phyloP scores from a whole-genome alignment of 2,329 filamentous ascomycete species.

The Biscogniauxia mediterranea region DNA sequence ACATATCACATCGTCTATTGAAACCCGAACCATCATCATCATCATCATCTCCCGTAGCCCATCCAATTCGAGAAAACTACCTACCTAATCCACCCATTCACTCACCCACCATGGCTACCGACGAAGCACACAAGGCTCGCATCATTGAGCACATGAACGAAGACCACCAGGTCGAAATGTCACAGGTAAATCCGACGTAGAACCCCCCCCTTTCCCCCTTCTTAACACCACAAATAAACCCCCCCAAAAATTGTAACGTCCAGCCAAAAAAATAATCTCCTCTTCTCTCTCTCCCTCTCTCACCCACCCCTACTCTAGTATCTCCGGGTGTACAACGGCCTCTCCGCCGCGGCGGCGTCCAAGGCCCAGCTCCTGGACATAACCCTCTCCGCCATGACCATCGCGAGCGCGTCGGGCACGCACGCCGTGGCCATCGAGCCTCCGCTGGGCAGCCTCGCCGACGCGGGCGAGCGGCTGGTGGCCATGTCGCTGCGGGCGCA shows the following conservation, averaged over 20 bases:
- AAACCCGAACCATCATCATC: no score
- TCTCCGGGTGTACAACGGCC: conserved; percentile 66
- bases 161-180: conserved; percentile 60
- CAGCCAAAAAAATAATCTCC: no score
- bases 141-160: conserved; percentile 85
- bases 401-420: conserved; percentile 49
- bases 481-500: conserved; percentile 64
- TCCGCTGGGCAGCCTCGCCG: conserved; percentile 64
- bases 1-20: no score
- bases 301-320: conserved; percentile 67
- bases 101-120: conserved; percentile 24
- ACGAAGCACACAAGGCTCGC: conserved; percentile 52
- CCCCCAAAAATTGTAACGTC: no score
- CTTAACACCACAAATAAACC: no score
- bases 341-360: conserved; percentile 55
- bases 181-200: no score
- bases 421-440: conserved; percentile 65
- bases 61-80: no score
- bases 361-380: conserved; percentile 65
- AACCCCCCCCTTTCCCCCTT: no score
- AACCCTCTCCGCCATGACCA: conserved; percentile 58
- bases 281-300: conserved; percentile 39
- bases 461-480: conserved; percentile 69
- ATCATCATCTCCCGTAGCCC: no score
- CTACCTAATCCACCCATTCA: no score